A percentile compares a stretch with the other conserved stretches of the same genome.
phyloP scores from a whole-genome alignment of 1,139 yeast genomes.

The Protomyces arabidopsidicola region DNA sequence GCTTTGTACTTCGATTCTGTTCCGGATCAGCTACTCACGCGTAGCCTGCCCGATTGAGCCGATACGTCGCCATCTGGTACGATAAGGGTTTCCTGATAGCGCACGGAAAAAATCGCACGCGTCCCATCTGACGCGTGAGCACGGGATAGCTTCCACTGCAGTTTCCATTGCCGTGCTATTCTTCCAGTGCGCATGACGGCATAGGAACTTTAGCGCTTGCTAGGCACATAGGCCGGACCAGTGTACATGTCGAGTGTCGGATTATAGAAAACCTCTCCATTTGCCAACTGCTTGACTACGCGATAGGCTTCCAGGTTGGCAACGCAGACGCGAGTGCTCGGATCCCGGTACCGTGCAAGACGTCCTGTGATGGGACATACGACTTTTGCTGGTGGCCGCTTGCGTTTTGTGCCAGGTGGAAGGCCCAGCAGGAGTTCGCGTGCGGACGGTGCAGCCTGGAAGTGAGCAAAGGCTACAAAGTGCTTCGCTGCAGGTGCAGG shows the following conservation, averaged over 20 bases:
- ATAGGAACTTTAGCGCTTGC: not conserved
- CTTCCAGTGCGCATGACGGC: not conserved
- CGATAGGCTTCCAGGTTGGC: constrained; percentile 12
- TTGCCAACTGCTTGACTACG: not conserved
- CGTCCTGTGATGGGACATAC: constrained; percentile 26
- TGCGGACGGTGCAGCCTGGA: not conserved
- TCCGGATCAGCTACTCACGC: no score
- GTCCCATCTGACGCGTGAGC: no score
- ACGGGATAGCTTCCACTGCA: not conserved
- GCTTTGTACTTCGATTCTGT: no score
- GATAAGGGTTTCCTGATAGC: no score
- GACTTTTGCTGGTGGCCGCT: not conserved
- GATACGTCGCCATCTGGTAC: no score
- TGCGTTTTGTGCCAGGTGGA: not conserved
- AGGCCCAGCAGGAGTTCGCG: not conserved
- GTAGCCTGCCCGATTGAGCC: no score
- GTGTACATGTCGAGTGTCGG: constrained; percentile 19
- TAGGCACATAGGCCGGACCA: not conserved
- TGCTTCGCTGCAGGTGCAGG: not conserved
- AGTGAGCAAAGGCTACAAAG: constrained; percentile 6
- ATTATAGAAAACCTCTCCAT: constrained; percentile 10
- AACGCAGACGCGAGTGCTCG: constrained; percentile 20
- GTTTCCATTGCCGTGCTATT: not conserved
- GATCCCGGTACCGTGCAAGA: constrained; percentile 25
- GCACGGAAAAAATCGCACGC: no score